A percentile compares a stretch with the other conserved stretches of the same genome.
Conservation (phyloP, 192 early-diverging fungal species). For the Backusella parvicylindrica region DNA sequence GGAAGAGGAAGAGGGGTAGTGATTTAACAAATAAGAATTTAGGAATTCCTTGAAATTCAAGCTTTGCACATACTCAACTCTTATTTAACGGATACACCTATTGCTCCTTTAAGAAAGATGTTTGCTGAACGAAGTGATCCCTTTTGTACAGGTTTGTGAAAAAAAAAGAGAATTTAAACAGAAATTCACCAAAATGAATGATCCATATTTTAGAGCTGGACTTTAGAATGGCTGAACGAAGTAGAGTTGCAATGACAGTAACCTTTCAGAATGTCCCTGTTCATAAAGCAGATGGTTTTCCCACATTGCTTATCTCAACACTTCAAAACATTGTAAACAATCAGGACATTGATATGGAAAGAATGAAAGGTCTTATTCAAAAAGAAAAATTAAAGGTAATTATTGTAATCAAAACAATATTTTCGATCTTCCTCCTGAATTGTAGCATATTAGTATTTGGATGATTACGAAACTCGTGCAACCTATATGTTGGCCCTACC, state of each 20-base stretch:
- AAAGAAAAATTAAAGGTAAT: constrained; percentile 44
- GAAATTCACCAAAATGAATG: background rate
- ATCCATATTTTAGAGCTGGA: constrained; percentile 31
- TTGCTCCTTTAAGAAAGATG: constrained; percentile 46
- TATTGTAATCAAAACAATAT: background rate
- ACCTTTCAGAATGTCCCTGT: constrained; percentile 47
- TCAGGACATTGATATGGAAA: constrained; percentile 50
- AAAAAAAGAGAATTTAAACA: background rate
- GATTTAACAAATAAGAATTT: background rate
- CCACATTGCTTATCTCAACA: constrained; percentile 37
- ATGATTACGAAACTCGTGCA: constrained; percentile 11
- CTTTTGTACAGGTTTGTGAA: constrained; percentile 49
- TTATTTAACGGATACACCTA: constrained; percentile 55
- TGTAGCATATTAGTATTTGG: constrained; percentile 6
- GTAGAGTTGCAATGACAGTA: constrained; percentile 37
- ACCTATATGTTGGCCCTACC: constrained; percentile 12
- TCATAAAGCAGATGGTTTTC: constrained; percentile 41
- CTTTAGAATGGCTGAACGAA: constrained; percentile 38
- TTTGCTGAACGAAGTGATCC: constrained; percentile 57
- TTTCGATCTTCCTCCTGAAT: background rate
- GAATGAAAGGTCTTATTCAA: constrained; percentile 48
- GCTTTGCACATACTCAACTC: constrained; percentile 30
- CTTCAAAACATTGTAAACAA: constrained; percentile 36
- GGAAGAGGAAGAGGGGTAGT: background rate
- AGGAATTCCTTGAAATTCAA: constrained; percentile 22